These are phyloP conservation scores for Stagonosporopsis chrysanthemi DNA, from an alignment of 2,329 filamentous ascomycete genomes.

Conservation along the genomic window DNA sequence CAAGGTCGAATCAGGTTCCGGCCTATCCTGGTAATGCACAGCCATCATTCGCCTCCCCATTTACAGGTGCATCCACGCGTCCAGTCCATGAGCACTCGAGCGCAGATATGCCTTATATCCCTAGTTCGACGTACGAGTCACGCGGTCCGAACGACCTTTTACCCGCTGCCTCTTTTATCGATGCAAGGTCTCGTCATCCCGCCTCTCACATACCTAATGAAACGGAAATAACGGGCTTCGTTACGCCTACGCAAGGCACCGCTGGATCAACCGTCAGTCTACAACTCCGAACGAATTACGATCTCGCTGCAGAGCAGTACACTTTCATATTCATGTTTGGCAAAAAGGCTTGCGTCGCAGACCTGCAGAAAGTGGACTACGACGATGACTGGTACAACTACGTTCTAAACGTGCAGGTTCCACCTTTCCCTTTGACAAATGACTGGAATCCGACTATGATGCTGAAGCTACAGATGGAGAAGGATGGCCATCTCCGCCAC, in stretches of 20 bases:
- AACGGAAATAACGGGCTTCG: conserved; percentile 68
- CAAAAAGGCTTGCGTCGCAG: conserved; percentile 73
- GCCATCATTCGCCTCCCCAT: conserved; percentile 58
- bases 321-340: conserved; percentile 76
- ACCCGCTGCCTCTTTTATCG: conserved; percentile 63
- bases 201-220: conserved; percentile 52
- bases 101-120: conserved; percentile 55
- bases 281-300: conserved; percentile 77
- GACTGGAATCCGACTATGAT: conserved; percentile 64
- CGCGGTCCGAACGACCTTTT: conserved; percentile 51
- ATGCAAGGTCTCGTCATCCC: conserved; percentile 64
- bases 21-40: conserved; percentile 58
- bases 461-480: conserved; percentile 67
- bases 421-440: conserved; percentile 66
- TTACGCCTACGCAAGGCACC: conserved; percentile 71
- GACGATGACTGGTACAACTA: conserved; percentile 72
- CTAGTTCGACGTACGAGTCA: conserved; percentile 59
- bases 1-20: conserved; percentile 66
- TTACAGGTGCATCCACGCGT: conserved; percentile 58
- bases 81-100: conserved; percentile 58
- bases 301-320: conserved; percentile 67
- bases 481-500: conserved; percentile 59
- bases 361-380: conserved; percentile 67
- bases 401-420: conserved; percentile 74
- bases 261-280: conserved; percentile 76